A percentile compares a stretch with the other conserved stretches of the same genome.
phyloP scores from a whole-genome alignment of 225 moss, liverwort and hornwort species.

The Pleurozium schreberi region DNA sequence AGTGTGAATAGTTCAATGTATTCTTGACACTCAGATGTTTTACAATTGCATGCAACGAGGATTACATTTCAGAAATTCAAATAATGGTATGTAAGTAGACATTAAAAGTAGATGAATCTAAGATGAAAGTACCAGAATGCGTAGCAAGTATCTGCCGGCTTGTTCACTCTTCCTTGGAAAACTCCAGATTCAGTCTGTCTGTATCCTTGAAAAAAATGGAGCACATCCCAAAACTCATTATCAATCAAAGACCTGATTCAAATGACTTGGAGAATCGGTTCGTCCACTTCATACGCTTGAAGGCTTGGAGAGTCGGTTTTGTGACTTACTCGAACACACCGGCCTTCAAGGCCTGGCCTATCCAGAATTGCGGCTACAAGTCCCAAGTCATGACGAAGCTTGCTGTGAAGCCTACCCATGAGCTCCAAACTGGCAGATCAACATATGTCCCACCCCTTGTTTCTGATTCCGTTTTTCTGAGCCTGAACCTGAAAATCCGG shows the following conservation, averaged over 20 bases:
- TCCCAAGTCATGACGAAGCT: slow-evolving; percentile 16
- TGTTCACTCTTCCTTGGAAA: slow-evolving; percentile 90
- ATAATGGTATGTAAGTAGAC: neutral
- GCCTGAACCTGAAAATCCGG: too few relatives aligned
- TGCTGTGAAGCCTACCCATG: slow-evolving; percentile 48
- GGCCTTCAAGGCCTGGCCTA: slow-evolving; percentile 31
- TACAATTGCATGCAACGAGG: neutral
- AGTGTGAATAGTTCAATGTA: too few relatives aligned
- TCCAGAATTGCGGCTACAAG: slow-evolving; percentile 26
- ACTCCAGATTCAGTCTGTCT: slow-evolving; percentile 71
- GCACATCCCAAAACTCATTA: neutral
- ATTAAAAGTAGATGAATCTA: neutral
- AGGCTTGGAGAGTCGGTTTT: too few relatives aligned
- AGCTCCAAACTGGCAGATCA: slow-evolving; percentile 74
- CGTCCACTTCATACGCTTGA: neutral
- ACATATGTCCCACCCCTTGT: slow-evolving; percentile 92
- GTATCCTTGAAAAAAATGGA: slow-evolving; percentile 21
- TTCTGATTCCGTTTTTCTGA: too few relatives aligned
- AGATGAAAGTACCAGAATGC: slow-evolving; percentile 72
- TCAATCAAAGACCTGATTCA: neutral
- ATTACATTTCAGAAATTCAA: neutral
- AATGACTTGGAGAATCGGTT: neutral
- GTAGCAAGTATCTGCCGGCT: slow-evolving; percentile 89
- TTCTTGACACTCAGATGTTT: too few relatives aligned
- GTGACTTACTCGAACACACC: slow-evolving; percentile 88